Evolutionary conservation across 75 land plant species (phyloP), one percentile per base, ranked within the genome.

Genomic region (Pinus albicaulis): DNA sequence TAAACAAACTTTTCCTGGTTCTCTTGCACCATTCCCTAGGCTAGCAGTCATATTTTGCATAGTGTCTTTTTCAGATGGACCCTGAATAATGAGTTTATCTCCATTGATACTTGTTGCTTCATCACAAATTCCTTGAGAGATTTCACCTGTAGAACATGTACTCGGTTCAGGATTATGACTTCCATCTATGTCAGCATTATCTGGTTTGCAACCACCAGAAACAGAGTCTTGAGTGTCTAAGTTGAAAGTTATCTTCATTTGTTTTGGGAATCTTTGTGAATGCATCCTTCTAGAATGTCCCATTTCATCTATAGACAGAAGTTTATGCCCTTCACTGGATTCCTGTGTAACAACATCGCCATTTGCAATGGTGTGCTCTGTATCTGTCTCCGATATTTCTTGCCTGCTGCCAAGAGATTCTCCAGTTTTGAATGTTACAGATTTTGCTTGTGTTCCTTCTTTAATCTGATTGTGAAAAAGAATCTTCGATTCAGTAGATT

Each of bases 231-330:
- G 57, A 14, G 26, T 55, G 28, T 72, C 74, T 55, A 72, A 26
- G 34, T 72, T 72, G 57, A 72, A 72, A 53, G 74, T 53, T 53
- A 72, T 72, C 74, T 19, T 55, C 5, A 55, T 72, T 36, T 72
- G 74, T 26, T 55, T 72, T 25, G 74, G 74, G 57, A 72, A 72
- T 55, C 74, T 72, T 23, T 72, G 74, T 24, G 74, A 72, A 72
- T 72, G 48, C 14, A 41, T 20, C 41, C 71, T 68, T 41, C 52
- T 68, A n/a, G 71, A 68, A 68, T 38, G 12, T n/a, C 53, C 71
- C 24, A n/a, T 41, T 20, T 68, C 71, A 68, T 68, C 71, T 68
- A 41, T 68, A 38, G 71, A 68, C 10, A 41, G 14, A 38, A 68
- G n/a, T 20, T 68, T 68, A 68, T 68, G 38, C n/a, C 71, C 52